A percentile compares a stretch with the other conserved stretches of the same genome.
Conservation (phyloP, 495 filamentous ascomycete genomes). For the Haplographium delicatum region DNA sequence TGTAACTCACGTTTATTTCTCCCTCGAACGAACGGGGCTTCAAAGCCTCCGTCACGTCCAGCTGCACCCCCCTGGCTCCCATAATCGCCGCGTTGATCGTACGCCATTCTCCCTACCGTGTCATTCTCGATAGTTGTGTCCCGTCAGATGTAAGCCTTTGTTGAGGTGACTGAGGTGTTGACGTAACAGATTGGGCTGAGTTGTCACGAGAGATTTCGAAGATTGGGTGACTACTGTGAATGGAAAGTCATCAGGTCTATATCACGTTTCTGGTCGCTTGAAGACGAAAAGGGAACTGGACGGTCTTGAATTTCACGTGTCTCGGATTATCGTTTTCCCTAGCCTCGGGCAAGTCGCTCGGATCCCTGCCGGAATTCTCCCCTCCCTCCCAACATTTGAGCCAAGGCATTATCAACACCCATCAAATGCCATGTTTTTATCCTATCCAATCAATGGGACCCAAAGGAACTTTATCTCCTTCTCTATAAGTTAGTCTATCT, state of each 20-base stretch:
- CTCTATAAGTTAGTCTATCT: slow-evolving; percentile 3
- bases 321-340: slow-evolving; percentile 9
- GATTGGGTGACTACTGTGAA: neutral
- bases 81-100: slow-evolving; percentile 27
- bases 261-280: slow-evolving; percentile 10
- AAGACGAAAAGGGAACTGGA: too few relatives aligned
- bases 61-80: slow-evolving; percentile 18
- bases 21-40: slow-evolving; percentile 34
- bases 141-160: neutral
- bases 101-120: slow-evolving; percentile 22
- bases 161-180: neutral
- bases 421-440: slow-evolving; percentile 13
- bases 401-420: slow-evolving; percentile 16
- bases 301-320: too few relatives aligned
- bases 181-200: neutral
- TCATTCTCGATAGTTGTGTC: slow-evolving; percentile 17
- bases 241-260: slow-evolving; percentile 11
- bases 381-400: slow-evolving; percentile 16
- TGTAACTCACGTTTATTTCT: slow-evolving; percentile 40
- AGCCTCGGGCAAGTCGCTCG: slow-evolving; percentile 6
- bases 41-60: slow-evolving; percentile 32
- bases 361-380: slow-evolving; percentile 6
- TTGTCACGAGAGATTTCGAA: neutral
- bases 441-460: slow-evolving; percentile 8
- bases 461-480: slow-evolving; percentile 11